phyloP scores from a whole-genome alignment of 495 filamentous ascomycete species.

The Trichocladium uniseriatum region DNA sequence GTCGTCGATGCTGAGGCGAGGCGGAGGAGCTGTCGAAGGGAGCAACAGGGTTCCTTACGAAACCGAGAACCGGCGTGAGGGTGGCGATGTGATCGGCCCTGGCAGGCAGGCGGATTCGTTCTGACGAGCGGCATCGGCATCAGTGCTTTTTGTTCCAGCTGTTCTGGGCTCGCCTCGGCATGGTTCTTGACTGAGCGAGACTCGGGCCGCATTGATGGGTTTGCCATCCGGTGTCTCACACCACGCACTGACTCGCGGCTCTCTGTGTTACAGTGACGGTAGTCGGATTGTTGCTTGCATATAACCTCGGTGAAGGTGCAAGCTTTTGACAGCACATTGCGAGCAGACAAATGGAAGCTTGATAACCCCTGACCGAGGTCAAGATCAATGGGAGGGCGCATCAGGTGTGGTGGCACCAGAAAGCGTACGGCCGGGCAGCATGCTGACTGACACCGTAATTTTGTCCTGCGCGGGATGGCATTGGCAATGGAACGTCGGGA shows the following conservation, averaged over 20 bases:
- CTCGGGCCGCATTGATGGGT: background rate
- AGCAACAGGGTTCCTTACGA: no score
- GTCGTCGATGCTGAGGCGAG: no score
- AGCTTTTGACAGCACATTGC: background rate
- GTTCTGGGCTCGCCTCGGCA: no score
- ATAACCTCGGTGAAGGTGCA: background rate
- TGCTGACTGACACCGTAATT: background rate
- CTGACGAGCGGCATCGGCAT: no score
- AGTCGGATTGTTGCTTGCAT: background rate
- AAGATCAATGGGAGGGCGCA: background rate
- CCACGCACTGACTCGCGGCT: background rate
- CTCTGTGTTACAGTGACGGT: no score
- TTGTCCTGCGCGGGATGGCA: background rate
- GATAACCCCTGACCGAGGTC: background rate
- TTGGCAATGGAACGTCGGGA: background rate
- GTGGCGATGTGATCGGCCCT: no score
- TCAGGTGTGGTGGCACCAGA: constrained; percentile 9
- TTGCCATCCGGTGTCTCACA: background rate
- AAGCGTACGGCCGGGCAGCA: background rate
- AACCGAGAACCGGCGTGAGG: no score
- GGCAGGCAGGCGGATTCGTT: no score
- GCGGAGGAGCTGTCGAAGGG: no score
- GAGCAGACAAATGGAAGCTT: background rate
- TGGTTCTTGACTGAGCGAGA: no score
- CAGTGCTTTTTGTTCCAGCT: no score